Base-by-base conservation (phyloP, 2,329 filamentous ascomycete genomes). In the Sclerotinia spermophila region DNA sequence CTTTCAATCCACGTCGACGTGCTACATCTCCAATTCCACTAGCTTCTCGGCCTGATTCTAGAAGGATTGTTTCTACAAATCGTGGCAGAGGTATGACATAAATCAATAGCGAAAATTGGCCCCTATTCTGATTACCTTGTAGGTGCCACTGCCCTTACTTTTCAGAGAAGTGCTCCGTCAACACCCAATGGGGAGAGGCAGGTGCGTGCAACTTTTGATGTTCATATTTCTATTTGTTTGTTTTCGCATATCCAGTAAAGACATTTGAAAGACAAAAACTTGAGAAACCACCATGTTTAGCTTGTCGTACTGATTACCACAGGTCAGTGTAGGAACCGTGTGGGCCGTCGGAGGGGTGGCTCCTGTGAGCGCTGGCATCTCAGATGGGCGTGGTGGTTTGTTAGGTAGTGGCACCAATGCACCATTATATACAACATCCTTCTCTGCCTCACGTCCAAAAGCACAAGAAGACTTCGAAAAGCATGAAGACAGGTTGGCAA, bases 301-400 rank as follows among this genome's bases (percentile, higher is more conserved):
- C 27, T 27, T n/a, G 17, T 17, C 24, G 42, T 71, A 44, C 74
- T 76, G 56, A 74, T 68, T 56, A 21, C 3, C 60, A 70, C 84
- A 89, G 77, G 82, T 88, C 72, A 94, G 91, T 78, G 82, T 84
- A 72, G 90, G 91, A 3, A 86, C 89, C 15, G 85, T 95, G 27
- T 97, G 92, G 93, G 87, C 89, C 27, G 89, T 96, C 17, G 92
- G 92, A 38, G 91, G 92, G n/a, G 78, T 87, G 15, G 86, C 87
- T 65, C 86, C 87, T n/a, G 82, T 83, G 11, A 82, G 82, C 38
- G 82, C 84, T 24, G 85, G 85, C 19, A 82, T 90, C 30, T 82
- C 90, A 61, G 85, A 90, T 79, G 91, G 90, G 1, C 85, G 85
- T 71, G 90, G 89, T 38, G 86, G 86, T 38, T 81, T 90, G 66